Base-by-base conservation (phyloP, 1,139 yeast genomes). In the Candida albicans region DNA sequence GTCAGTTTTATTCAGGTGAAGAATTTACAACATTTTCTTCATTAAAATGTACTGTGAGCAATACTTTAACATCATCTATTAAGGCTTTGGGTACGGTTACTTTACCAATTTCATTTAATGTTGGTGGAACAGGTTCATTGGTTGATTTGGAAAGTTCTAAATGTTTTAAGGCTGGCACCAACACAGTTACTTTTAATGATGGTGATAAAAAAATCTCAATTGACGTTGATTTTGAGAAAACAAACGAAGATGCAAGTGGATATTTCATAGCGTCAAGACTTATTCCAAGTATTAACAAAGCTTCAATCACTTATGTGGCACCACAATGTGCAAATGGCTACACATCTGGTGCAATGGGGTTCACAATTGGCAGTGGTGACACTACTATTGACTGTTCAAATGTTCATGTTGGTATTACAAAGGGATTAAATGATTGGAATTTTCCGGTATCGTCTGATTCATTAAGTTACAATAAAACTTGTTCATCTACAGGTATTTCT, bases 51-150 rank as follows among this genome's bases (percentile, higher is more conserved):
- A 55, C 55, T 1, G 64, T 54, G n/a, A 37, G 32, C 0, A 2
- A 54, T 1, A 36, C 37, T 13, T 47, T 54, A 3, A 33, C 30
- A 8, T 8, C 47, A 4, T 14, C 14, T 4, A 27, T 32, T 5
- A 11, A 14, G 13, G 49, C 47, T 22, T 9, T 26, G 14, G 52
- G 52, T n/a, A 40, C 57, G 3, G 49, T 62, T 7, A 40, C 44
- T 7, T 53, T 68, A 31, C 69, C 70, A 2, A 32, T 67, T 18
- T 45, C 60, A 1, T 67, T 65, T 47, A 61, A 62, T 42, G 46
- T 51, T 28, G 73, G 73, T 35, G 49, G 49, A 5, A 51, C 61
- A 11, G 61, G 54, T 9, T 35, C 41, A 2, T 33, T 50, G 2
- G 49, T 50, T 9, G 70, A 66, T 46, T 26, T 58, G 14, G 37